Evolutionary conservation across 306 rosid species (phyloP), one percentile per base, ranked within the genome.

Genomic region (Trifolium fragiferum): DNA sequence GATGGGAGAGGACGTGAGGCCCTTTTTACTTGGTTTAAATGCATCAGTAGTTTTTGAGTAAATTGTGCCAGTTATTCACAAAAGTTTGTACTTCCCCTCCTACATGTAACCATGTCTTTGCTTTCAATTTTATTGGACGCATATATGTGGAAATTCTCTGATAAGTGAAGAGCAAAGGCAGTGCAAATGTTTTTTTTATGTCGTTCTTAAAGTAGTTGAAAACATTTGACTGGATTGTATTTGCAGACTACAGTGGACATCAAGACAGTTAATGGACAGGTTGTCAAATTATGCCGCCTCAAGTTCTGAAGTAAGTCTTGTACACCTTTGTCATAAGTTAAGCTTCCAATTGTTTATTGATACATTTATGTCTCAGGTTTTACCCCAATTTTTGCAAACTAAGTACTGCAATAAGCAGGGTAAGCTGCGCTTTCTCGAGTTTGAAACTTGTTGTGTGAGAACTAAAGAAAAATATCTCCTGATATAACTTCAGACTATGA

Each of bases 321-420:
- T 38, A 71, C 53, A 68, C 74, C 72, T 61, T 35, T 72, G 40
- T 66, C 61, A n/a, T 72, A 55, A 70, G 30, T 68, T 46, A 66
- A n/a, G 70, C 79, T 74, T 70, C 72, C 68, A 63, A 66, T 55
- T 80, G 78, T 72, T 86, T 86, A 18, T 80, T 83, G 79, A 91
- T 82, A 81, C 58, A 9, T 81, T 76, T 68, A 64, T 74, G 47
- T 72, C 61, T 74, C 86, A 93, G 98, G 92, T 90, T 55, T 78
- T 94, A 50, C 98, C 98, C 4, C 95, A 91, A 67, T 94, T 91
- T 87, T 86, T 94, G 74, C 98, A 91, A 94, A 86, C 76, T 94
- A 79, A 94, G 94, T 76, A 79, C 76, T 73, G 98, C 97, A 51
- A 93, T 93, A 53, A 88, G 93, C 82, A 87, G 81, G 96, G 97